These are phyloP conservation scores for Astrocystis sublimbata DNA, from an alignment of 495 filamentous ascomycete species.

Conservation along the genomic window DNA sequence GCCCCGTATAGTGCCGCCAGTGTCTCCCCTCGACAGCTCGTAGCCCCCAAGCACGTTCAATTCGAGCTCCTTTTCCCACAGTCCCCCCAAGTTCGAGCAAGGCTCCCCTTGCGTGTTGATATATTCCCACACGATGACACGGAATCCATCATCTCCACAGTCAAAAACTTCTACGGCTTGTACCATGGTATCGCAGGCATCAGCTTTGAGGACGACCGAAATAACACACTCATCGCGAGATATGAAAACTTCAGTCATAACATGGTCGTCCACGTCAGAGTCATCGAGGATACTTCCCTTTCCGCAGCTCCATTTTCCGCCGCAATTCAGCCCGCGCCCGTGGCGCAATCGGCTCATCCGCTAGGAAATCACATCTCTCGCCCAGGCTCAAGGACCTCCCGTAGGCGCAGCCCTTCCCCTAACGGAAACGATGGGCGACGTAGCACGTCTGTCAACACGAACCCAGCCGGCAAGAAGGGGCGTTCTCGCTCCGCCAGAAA, in stretches of 20 bases:
- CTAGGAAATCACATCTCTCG: slow-evolving; percentile 62
- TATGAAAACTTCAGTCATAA: slow-evolving; percentile 92
- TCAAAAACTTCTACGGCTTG: slow-evolving; percentile 96
- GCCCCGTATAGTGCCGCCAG: slow-evolving; percentile 41
- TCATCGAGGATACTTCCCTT: slow-evolving; percentile 69
- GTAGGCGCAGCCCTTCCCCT: slow-evolving; percentile 82
- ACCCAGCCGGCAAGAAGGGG: slow-evolving; percentile 59
- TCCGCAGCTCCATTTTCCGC: slow-evolving; percentile 36
- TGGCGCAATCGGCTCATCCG: slow-evolving; percentile 51
- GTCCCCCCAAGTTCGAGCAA: slow-evolving; percentile 69
- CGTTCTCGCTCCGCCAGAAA: slow-evolving; percentile 69
- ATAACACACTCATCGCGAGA: slow-evolving; percentile 85
- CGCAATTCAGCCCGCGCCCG: slow-evolving; percentile 38
- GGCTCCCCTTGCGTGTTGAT: slow-evolving; percentile 86
- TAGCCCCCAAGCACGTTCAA: slow-evolving; percentile 72
- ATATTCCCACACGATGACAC: slow-evolving; percentile 93
- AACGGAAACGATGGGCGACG: slow-evolving; percentile 69
- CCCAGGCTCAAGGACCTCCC: slow-evolving; percentile 65
- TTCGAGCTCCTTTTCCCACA: slow-evolving; percentile 83
- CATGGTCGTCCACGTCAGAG: slow-evolving; percentile 86
- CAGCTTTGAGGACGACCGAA: slow-evolving; percentile 86
- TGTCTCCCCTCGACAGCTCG: slow-evolving; percentile 48
- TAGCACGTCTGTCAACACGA: slow-evolving; percentile 68
- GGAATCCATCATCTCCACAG: slow-evolving; percentile 91
- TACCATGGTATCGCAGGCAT: slow-evolving; percentile 73